phyloP scores from a whole-genome alignment of 345 rosid species.

The Diplotaxis tenuifolia region DNA sequence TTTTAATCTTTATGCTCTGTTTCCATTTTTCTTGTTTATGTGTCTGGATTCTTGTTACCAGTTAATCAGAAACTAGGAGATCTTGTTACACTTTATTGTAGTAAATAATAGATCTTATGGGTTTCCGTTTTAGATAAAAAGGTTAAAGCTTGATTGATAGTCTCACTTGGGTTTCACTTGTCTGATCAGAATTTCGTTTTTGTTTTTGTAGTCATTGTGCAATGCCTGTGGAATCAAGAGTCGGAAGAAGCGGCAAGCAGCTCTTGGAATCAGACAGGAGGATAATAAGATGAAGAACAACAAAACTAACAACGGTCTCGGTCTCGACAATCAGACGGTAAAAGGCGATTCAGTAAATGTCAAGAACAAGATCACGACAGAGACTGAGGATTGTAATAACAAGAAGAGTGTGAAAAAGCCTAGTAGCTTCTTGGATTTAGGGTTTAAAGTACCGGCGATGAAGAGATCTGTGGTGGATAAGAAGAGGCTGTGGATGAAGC shows the following conservation, averaged over 20 bases:
- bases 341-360: slow-evolving; percentile 37
- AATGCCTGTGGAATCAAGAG: slow-evolving; percentile 92
- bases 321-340: not conserved
- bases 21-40: not conserved
- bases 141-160: not conserved
- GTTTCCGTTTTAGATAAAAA: not conserved
- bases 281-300: slow-evolving; percentile 50
- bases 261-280: slow-evolving; percentile 43
- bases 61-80: too few relatives aligned
- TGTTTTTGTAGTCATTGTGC: slow-evolving; percentile 60
- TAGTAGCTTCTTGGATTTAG: slow-evolving; percentile 52
- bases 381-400: not conserved
- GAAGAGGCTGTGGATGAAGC: slow-evolving; percentile 51
- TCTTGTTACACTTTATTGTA: too few relatives aligned
- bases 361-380: slow-evolving; percentile 67
- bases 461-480: slow-evolving; percentile 59
- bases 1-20: not conserved
- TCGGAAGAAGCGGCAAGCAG: slow-evolving; percentile 61
- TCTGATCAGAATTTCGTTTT: slow-evolving; percentile 4
- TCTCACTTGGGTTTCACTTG: not conserved
- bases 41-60: not conserved
- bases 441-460: slow-evolving; percentile 75
- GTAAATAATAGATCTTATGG: not conserved
- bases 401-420: slow-evolving; percentile 25
- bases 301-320: slow-evolving; percentile 14